phyloP scores from a whole-genome alignment of 2,329 filamentous ascomycete species.

The Cordyceps cicadae region DNA sequence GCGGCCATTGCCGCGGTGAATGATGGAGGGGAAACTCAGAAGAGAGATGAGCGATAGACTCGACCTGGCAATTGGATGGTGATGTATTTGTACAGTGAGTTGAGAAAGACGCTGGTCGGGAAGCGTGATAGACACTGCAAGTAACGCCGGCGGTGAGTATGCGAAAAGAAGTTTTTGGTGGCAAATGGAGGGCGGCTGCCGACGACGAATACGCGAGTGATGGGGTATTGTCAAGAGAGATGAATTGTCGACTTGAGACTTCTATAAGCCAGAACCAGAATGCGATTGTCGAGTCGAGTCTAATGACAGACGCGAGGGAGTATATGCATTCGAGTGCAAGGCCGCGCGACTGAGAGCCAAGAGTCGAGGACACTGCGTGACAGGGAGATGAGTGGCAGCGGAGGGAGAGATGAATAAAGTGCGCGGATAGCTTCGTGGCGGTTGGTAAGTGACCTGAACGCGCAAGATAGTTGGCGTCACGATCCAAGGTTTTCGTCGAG shows the following conservation, averaged over 20 bases:
- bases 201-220: neutral
- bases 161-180: neutral
- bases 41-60: neutral
- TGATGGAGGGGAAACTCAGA: neutral
- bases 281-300: neutral
- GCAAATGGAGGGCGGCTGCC: neutral
- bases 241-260: neutral
- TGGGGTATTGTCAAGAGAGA: too few relatives aligned
- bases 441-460: neutral
- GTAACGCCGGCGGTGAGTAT: neutral
- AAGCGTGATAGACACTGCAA: neutral
- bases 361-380: neutral
- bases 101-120: neutral
- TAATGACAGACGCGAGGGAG: neutral
- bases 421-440: neutral
- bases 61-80: neutral
- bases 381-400: neutral
- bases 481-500: neutral
- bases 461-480: neutral
- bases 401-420: neutral
- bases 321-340: neutral
- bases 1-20: constrained; percentile 47
- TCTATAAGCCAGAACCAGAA: neutral
- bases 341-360: neutral
- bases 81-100: neutral